These are phyloP conservation scores for Syncephalastrum monosporum DNA, from an alignment of 371 early-diverging fungal genomes.

Conservation along the genomic window DNA sequence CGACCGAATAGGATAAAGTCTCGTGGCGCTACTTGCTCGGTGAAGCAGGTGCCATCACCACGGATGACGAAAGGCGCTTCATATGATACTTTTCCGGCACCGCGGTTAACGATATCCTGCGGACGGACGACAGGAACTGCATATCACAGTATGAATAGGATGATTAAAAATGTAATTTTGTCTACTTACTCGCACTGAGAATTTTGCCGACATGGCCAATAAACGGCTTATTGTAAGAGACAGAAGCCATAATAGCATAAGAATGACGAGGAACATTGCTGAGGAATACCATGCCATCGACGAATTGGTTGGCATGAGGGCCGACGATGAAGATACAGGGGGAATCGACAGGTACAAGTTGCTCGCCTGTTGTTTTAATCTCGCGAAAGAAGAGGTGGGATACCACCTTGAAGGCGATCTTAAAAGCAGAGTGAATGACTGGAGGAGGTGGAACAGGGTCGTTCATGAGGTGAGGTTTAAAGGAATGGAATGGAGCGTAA, in stretches of 20 bases:
- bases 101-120: constrained; percentile 80
- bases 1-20: constrained; percentile 63
- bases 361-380: constrained; percentile 79
- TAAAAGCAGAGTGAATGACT: constrained; percentile 14
- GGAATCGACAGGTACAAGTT: constrained; percentile 82
- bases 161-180: not conserved
- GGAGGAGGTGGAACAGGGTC: constrained; percentile 6
- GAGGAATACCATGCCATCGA: constrained; percentile 86
- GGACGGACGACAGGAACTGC: constrained; percentile 91
- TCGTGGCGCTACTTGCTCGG: constrained; percentile 62
- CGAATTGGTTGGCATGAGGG: constrained; percentile 96
- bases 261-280: constrained; percentile 75
- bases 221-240: constrained; percentile 76
- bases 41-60: constrained; percentile 75
- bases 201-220: constrained; percentile 83
- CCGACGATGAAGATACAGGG: constrained; percentile 95
- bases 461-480: not conserved
- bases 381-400: constrained; percentile 85
- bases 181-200: constrained; percentile 63
- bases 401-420: constrained; percentile 11
- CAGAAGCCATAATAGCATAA: constrained; percentile 82
- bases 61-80: constrained; percentile 62
- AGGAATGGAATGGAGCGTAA: too few species aligned
- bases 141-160: not conserved
- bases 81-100: constrained; percentile 70